Evolutionary conservation across 2,329 filamentous ascomycete genomes (phyloP).

Genomic region (Hansfordia pulvinata): DNA sequence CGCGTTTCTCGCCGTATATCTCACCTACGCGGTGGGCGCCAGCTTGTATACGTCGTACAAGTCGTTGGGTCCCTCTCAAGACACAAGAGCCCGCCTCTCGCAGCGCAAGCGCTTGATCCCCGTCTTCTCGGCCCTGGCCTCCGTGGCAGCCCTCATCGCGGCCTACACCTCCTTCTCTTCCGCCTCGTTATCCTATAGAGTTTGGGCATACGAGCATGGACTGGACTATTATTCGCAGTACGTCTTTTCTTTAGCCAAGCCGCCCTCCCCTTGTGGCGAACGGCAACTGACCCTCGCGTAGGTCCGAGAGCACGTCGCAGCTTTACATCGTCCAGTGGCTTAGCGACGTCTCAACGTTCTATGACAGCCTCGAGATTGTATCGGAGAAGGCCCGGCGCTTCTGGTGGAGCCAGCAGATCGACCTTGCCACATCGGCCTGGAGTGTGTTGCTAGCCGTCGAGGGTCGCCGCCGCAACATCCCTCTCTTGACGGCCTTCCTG

Average conservation of each 20-base stretch:
- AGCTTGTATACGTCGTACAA: slow-evolving; percentile 22
- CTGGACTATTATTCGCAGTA: slow-evolving; percentile 16
- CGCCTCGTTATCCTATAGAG: slow-evolving; percentile 20
- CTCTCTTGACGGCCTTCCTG: slow-evolving; percentile 40
- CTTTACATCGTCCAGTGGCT: slow-evolving; percentile 36
- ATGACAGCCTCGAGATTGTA: slow-evolving; percentile 39
- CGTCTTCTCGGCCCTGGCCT: slow-evolving; percentile 19
- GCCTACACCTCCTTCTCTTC: slow-evolving; percentile 15
- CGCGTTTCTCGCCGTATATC: slow-evolving; percentile 14
- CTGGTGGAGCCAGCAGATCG: slow-evolving; percentile 50
- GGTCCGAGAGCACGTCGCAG: no score
- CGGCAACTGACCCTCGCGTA: no score
- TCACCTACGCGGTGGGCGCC: slow-evolving; percentile 16
- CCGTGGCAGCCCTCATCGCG: slow-evolving; percentile 14
- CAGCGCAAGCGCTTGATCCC: slow-evolving; percentile 18
- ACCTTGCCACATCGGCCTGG: slow-evolving; percentile 38
- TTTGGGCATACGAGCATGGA: slow-evolving; percentile 23
- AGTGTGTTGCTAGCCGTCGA: slow-evolving; percentile 44
- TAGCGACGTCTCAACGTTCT: slow-evolving; percentile 34
- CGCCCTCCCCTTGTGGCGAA: no score
- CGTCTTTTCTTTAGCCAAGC: slow-evolving; percentile 3
- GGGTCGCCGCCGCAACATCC: slow-evolving; percentile 42
- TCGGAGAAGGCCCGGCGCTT: slow-evolving; percentile 39
- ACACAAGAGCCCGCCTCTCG: slow-evolving; percentile 19
- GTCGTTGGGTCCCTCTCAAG: slow-evolving; percentile 18